A percentile compares a stretch with the other conserved stretches of the same genome.
These are phyloP conservation scores for Pterula multifida DNA, from an alignment of 1,284 basidiomycete genomes.

Conservation along the genomic window DNA sequence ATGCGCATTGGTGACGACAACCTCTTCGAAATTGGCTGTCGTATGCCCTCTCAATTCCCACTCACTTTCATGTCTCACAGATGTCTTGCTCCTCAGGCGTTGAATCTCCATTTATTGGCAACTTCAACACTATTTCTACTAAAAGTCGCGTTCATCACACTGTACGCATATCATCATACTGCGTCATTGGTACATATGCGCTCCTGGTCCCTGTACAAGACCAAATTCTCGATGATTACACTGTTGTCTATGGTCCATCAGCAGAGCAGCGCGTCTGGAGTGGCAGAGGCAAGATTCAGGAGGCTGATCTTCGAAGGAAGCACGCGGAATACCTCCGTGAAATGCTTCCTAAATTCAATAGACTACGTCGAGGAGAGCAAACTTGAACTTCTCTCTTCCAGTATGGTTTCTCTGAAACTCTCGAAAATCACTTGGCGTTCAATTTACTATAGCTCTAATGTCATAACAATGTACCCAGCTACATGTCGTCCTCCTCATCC, in stretches of 20 bases:
- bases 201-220: constrained; percentile 64
- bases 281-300: constrained; percentile 75
- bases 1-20: constrained; percentile 90
- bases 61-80: constrained; percentile 3
- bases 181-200: constrained; percentile 72
- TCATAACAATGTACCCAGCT: neutral
- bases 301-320: constrained; percentile 72
- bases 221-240: constrained; percentile 74
- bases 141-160: constrained; percentile 71
- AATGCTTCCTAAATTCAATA: constrained; percentile 82
- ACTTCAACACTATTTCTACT: constrained; percentile 77
- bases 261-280: constrained; percentile 74
- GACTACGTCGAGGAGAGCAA: constrained; percentile 51
- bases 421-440: too few species aligned
- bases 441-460: too few species aligned
- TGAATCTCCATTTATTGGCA: constrained; percentile 74
- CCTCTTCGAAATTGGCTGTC: constrained; percentile 85
- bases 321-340: constrained; percentile 86
- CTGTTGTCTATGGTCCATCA: constrained; percentile 71
- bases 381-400: constrained; percentile 16
- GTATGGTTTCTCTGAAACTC: neutral
- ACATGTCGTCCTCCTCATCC: constrained; percentile 54
- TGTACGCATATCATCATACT: constrained; percentile 67
- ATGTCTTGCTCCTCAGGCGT: constrained; percentile 40
- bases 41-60: constrained; percentile 31